Conservation (phyloP, 768 basidiomycete species). For the Pisolithus marmoratus region DNA sequence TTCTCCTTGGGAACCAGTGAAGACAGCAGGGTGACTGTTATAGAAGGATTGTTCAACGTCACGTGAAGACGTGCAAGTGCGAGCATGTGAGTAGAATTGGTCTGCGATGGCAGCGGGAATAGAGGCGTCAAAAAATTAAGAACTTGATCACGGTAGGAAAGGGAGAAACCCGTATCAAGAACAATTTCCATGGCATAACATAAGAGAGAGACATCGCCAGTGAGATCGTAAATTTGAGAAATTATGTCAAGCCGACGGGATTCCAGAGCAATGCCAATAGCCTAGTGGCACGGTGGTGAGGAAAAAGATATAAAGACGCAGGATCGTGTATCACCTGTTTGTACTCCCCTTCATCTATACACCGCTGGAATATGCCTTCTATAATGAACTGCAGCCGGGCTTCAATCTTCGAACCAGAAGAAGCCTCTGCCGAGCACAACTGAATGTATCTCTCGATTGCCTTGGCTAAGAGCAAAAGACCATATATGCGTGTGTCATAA, state of each 20-base stretch:
- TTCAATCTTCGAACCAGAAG: constrained; percentile 60
- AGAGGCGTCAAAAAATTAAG: constrained; percentile 77
- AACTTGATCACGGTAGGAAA: constrained; percentile 79
- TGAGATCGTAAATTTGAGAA: constrained; percentile 64
- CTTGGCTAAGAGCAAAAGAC: constrained; percentile 55
- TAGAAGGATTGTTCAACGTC: constrained; percentile 74
- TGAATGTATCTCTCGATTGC: constrained; percentile 93
- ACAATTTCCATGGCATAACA: constrained; percentile 92
- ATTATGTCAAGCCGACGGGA: constrained; percentile 86
- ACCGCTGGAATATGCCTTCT: constrained; percentile 81
- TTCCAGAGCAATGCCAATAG: constrained; percentile 93
- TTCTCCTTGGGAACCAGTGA: constrained; percentile 67
- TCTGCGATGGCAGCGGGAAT: constrained; percentile 73
- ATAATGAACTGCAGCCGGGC: constrained; percentile 77
- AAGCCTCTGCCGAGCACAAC: constrained; percentile 51
- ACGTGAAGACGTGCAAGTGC: constrained; percentile 86
- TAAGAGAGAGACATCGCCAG: constrained; percentile 71
- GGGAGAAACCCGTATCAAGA: constrained; percentile 83
- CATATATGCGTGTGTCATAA: not conserved
- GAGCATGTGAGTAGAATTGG: constrained; percentile 70
- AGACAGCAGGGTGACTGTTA: constrained; percentile 68
- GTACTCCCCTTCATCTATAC: constrained; percentile 84
- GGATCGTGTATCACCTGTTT: constrained; percentile 59
- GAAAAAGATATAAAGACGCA: not conserved
- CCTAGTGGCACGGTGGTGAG: constrained; percentile 39